Percentiles rank a stretch among this genome's conserved stretches.
Evolutionary conservation across 345 rosid genomes (phyloP).

Genomic region (Microthlaspi erraticum): DNA sequence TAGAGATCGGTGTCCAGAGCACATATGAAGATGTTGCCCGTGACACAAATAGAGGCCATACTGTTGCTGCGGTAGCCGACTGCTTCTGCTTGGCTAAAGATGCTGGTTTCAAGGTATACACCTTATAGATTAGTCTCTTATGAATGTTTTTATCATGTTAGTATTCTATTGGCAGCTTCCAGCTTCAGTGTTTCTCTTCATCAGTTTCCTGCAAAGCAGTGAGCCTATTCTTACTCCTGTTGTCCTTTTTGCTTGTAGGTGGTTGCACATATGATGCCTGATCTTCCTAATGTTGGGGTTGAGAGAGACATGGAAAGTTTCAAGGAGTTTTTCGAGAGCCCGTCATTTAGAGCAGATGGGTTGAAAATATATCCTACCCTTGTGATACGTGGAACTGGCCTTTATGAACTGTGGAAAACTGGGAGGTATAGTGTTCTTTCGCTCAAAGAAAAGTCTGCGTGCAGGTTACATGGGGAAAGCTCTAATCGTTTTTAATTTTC

Average conservation of each 20-base stretch:
- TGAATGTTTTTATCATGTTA: background rate
- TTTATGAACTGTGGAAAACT: constrained; percentile 97
- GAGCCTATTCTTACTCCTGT: background rate
- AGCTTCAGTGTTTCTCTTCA: constrained; percentile 24
- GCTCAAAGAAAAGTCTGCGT: background rate
- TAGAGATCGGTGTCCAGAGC: constrained; percentile 99
- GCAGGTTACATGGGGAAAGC: constrained; percentile 12
- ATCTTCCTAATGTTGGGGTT: constrained; percentile 98
- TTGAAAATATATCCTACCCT: constrained; percentile 98
- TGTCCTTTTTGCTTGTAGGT: constrained; percentile 55
- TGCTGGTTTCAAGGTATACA: constrained; percentile 94
- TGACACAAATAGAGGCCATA: constrained; percentile 98
- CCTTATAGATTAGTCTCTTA: background rate
- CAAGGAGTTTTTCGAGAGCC: constrained; percentile 95
- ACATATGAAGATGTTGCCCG: constrained; percentile 99
- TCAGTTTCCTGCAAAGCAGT: constrained; percentile 1
- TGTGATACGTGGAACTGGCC: constrained; percentile 98
- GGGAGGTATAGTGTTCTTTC: constrained; percentile 62
- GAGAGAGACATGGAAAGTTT: constrained; percentile 98
- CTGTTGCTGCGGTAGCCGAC: constrained; percentile 98
- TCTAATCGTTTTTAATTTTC: constrained; percentile 6
- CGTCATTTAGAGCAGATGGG: constrained; percentile 94
- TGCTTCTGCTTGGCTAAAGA: constrained; percentile 98
- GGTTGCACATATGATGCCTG: constrained; percentile 99
- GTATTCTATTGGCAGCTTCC: constrained; percentile 23